Percentiles rank a stretch among this genome's conserved stretches.
Evolutionary conservation across 73 alveolate species (phyloP).

Genomic region (Breviolum minutum): DNA sequence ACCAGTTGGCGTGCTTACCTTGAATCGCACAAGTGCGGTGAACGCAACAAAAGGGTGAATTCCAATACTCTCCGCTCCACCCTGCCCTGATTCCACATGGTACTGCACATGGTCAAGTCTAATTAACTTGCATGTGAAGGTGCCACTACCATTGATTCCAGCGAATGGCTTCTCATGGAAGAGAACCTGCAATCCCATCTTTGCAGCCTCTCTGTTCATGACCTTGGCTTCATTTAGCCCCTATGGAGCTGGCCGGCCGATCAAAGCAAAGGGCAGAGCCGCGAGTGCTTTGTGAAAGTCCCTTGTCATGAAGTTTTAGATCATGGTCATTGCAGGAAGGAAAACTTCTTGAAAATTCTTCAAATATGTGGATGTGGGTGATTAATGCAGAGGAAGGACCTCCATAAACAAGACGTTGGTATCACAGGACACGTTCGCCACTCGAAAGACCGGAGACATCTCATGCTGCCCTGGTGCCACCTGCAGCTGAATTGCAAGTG

Average conservation of each 20-base stretch:
- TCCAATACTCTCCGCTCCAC: too few relatives aligned
- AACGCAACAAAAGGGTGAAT: neutral
- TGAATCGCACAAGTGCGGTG: neutral
- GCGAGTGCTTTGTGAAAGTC: too few relatives aligned
- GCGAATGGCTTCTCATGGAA: constrained; percentile 94
- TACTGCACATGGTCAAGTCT: too few relatives aligned
- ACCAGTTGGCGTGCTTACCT: constrained; percentile 86
- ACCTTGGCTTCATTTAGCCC: constrained; percentile 4
- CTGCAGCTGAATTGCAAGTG: neutral
- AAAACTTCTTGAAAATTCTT: too few relatives aligned
- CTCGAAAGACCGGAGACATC: constrained; percentile 80
- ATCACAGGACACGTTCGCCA: constrained; percentile 84
- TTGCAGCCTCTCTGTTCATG: constrained; percentile 72
- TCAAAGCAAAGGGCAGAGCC: neutral
- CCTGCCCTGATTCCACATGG: too few relatives aligned
- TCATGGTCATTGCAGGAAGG: too few relatives aligned
- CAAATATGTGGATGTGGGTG: too few relatives aligned
- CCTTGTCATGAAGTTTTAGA: too few relatives aligned
- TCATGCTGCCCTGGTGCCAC: constrained; percentile 94
- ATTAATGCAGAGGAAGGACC: neutral
- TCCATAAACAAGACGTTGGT: constrained; percentile 80
- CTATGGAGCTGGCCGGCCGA: neutral
- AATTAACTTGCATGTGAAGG: neutral
- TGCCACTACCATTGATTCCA: constrained; percentile 59
- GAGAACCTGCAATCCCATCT: constrained; percentile 70